Percentiles rank a stretch among this genome's conserved stretches.
These are phyloP conservation scores for Vigna mungo DNA, from an alignment of 306 rosid genomes.

Conservation along the genomic window DNA sequence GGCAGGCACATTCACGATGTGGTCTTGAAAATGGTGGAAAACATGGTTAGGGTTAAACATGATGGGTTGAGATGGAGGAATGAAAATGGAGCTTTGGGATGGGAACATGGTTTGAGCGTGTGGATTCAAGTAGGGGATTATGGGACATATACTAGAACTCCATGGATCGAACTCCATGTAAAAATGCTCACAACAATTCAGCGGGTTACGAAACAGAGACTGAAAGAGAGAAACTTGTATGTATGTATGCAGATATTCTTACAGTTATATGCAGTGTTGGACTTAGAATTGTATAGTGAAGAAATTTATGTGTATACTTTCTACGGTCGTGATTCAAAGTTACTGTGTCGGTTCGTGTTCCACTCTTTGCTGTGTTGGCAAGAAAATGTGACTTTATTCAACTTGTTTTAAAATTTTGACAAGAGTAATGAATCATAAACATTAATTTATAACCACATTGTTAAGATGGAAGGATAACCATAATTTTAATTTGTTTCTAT, in stretches of 20 bases:
- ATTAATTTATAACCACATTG: neutral
- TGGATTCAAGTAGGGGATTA: neutral
- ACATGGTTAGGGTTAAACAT: neutral
- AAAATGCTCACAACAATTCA: neutral
- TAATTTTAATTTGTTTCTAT: neutral
- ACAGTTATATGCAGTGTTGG: conserved; percentile 8
- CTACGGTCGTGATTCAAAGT: conserved; percentile 43
- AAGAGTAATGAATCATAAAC: neutral
- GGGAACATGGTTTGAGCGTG: neutral
- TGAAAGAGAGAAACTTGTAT: neutral
- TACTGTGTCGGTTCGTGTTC: conserved; percentile 55
- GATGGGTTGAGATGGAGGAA: neutral
- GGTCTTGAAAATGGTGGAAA: neutral
- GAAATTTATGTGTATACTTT: conserved; percentile 32
- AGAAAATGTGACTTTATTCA: neutral
- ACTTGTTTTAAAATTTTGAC: neutral
- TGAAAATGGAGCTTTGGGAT: neutral
- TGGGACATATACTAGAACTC: neutral
- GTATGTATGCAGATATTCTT: neutral
- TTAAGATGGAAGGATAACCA: neutral
- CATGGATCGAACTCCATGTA: neutral
- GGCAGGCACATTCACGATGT: neutral
- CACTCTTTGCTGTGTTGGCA: neutral
- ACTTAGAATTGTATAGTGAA: conserved; percentile 27
- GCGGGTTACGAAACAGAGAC: neutral